Percentiles rank a stretch among this genome's conserved stretches.
Conservation (phyloP, 176 grass and related monocot species). For the Oryza glaberrima region DNA sequence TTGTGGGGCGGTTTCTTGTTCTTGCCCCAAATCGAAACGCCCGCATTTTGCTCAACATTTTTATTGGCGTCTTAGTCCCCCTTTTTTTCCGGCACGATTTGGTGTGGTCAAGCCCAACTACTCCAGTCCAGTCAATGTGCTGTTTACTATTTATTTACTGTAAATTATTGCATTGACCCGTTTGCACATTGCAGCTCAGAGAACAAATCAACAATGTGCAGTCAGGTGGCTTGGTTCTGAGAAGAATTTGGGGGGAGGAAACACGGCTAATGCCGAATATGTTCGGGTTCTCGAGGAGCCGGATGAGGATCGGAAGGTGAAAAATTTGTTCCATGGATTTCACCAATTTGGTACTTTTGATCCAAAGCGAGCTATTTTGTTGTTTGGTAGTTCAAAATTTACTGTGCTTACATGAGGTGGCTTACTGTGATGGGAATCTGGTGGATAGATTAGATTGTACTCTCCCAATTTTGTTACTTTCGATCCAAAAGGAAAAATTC, state of each 20-base stretch:
- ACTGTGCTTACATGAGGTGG: background rate
- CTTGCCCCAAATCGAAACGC: background rate
- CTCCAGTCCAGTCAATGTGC: slow-evolving; percentile 5
- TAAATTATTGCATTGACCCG: slow-evolving; percentile 20
- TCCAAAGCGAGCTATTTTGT: background rate
- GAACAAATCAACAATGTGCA: slow-evolving; percentile 6
- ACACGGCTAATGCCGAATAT: slow-evolving; percentile 59
- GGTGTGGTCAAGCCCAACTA: slow-evolving; percentile 10
- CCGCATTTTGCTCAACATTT: background rate
- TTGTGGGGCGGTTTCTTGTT: background rate
- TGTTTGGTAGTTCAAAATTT: background rate
- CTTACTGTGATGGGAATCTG: background rate
- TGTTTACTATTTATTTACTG: background rate
- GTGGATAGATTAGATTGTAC: background rate
- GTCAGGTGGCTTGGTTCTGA: background rate
- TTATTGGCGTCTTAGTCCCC: slow-evolving; percentile 6
- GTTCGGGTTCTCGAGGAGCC: slow-evolving; percentile 86
- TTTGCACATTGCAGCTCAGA: slow-evolving; percentile 25
- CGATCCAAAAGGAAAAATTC: background rate
- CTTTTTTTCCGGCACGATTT: slow-evolving; percentile 46
- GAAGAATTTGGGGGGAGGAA: background rate
- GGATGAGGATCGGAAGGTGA: slow-evolving; percentile 77
- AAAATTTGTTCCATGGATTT: background rate
- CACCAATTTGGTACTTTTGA: background rate
- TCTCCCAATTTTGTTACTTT: background rate